Percentiles rank a stretch among this genome's conserved stretches.
These are phyloP conservation scores for Eryngium alpinum DNA, from an alignment of 140 eudicot genomes.

Conservation along the genomic window DNA sequence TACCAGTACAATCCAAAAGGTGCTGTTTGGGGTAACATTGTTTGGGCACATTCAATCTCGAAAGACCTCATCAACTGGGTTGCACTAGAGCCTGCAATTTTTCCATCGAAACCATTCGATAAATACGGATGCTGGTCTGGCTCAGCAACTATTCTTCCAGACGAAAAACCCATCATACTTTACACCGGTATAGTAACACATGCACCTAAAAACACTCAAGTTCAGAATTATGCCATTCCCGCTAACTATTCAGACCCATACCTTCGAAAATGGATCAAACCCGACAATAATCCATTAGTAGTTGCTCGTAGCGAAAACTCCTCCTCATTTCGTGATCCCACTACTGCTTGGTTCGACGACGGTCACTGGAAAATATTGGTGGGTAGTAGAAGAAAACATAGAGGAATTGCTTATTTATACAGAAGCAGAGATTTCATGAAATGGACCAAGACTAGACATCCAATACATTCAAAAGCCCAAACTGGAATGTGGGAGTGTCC, in stretches of 20 bases:
- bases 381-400: neutral
- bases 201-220: neutral
- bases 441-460: neutral
- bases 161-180: neutral
- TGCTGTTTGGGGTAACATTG: conserved; percentile 1
- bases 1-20: conserved; percentile 10
- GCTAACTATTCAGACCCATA: neutral
- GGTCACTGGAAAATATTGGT: neutral
- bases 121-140: conserved; percentile 4
- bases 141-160: neutral
- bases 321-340: neutral
- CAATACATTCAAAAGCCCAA: neutral
- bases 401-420: conserved; percentile 2
- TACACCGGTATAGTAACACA: neutral
- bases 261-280: neutral
- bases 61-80: neutral
- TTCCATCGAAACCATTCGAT: neutral
- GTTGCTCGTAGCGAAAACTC: neutral
- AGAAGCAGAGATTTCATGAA: neutral
- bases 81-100: conserved; percentile 3
- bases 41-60: conserved; percentile 1
- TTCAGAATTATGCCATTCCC: neutral
- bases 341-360: conserved; percentile 2
- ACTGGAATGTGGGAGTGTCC: conserved; percentile 8
- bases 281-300: neutral